Percentiles rank a stretch among this genome's conserved stretches.
Conservation (phyloP, 2,329 filamentous ascomycete species). For the Penicillium capsulatum region DNA sequence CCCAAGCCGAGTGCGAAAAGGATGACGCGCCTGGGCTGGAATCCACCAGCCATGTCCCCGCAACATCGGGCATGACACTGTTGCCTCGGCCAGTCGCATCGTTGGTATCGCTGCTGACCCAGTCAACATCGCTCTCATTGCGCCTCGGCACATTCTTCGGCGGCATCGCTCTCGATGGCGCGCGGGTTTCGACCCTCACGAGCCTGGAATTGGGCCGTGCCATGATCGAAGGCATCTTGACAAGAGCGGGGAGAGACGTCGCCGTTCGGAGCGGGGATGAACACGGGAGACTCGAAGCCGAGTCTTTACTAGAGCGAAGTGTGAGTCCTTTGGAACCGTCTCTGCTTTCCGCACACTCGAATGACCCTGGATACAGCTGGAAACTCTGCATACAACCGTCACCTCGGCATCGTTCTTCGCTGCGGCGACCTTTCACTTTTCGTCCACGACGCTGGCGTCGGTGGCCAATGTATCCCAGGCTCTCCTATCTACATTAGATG, state of each 20-base stretch:
- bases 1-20: not conserved
- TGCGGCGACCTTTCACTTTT: constrained; percentile 45
- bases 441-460: constrained; percentile 43
- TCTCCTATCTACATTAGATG: constrained; percentile 44
- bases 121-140: constrained; percentile 45
- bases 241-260: constrained; percentile 44
- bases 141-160: constrained; percentile 44
- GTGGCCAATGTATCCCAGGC: constrained; percentile 43
- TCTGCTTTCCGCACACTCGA: constrained; percentile 1
- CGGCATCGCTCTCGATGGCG: constrained; percentile 42
- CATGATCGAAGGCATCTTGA: constrained; percentile 44
- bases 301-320: constrained; percentile 44
- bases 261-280: constrained; percentile 47
- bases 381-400: constrained; percentile 42
- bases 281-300: constrained; percentile 40
- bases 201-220: constrained; percentile 44
- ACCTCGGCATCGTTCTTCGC: constrained; percentile 47
- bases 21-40: constrained; percentile 1
- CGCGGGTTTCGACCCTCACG: constrained; percentile 43
- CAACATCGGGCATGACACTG: constrained; percentile 35
- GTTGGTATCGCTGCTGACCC: constrained; percentile 42
- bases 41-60: constrained; percentile 21
- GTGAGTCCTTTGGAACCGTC: constrained; percentile 28
- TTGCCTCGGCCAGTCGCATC: constrained; percentile 44
- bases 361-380: constrained; percentile 33